Percentiles rank a stretch among this genome's conserved stretches.
phyloP scores from a whole-genome alignment of 2,329 filamentous ascomycete genomes.

The Aspergillus bombycis region DNA sequence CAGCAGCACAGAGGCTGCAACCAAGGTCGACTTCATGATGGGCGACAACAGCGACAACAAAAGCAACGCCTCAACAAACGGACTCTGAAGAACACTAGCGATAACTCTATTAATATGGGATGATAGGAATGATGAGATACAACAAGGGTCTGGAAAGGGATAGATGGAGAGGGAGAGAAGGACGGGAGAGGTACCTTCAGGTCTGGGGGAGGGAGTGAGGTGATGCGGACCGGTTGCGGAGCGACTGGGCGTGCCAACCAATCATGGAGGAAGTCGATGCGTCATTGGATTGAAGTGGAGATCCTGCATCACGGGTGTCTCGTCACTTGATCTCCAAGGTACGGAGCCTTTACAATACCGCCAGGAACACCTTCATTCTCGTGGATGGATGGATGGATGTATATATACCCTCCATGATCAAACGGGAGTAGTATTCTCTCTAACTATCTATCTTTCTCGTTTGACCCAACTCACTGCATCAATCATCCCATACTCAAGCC shows the following conservation, averaged over 20 bases:
- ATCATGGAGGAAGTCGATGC: constrained; percentile 23
- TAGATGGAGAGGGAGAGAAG: constrained; percentile 26
- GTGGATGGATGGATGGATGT: too few relatives aligned
- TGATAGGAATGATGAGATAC: constrained; percentile 28
- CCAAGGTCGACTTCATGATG: constrained; percentile 81
- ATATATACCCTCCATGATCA: too few relatives aligned
- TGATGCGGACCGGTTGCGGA: constrained; percentile 29
- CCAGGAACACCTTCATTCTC: neutral
- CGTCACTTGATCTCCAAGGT: constrained; percentile 17
- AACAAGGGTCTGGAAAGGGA: constrained; percentile 24
- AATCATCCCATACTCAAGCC: too few relatives aligned
- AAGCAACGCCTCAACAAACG: constrained; percentile 6
- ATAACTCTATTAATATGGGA: constrained; percentile 22
- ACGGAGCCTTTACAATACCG: neutral
- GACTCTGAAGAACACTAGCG: constrained; percentile 9
- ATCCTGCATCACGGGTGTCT: constrained; percentile 21
- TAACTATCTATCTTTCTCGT: too few relatives aligned
- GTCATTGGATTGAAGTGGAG: constrained; percentile 23
- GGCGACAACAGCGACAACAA: constrained; percentile 12
- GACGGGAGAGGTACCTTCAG: constrained; percentile 12
- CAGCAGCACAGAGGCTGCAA: constrained; percentile 77
- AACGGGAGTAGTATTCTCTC: too few relatives aligned
- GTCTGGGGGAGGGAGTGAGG: constrained; percentile 25
- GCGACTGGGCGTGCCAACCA: constrained; percentile 22
- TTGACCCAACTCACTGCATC: too few relatives aligned